Evolutionary conservation across 768 basidiomycete genomes (phyloP), one percentile per base, ranked within the genome.

Genomic region (button mushroom (Agaricus bisporus)): DNA sequence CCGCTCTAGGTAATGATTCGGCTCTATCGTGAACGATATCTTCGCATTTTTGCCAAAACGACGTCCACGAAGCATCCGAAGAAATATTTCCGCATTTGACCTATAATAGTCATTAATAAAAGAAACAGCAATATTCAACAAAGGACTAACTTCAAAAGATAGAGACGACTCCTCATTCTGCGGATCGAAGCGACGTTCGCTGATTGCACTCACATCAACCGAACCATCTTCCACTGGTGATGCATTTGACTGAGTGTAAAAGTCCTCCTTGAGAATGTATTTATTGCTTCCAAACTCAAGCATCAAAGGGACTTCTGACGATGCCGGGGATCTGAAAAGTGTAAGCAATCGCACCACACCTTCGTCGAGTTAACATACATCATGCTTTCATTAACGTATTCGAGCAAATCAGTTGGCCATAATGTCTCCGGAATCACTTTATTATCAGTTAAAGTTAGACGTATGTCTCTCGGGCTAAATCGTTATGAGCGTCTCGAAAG

Each of bases 1-100:
- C 20, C 29, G 28, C 43, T 20, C 20, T 18, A 8, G n/a, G 25
- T 20, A 17, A 25, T 5, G 38, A 29, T 7, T 29, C 39, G 6
- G 41, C 35, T 5, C 39, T 37, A 48, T 54, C 46, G 11, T 48
- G 47, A 36, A 35, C 32, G 42, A 57, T 18, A 29, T 49, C 44
- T 45, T 60, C 61, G 47, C 63, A 61, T 15, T 56, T 44, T 10
- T 56, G 56, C 39, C 66, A 17, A 48, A 59, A 62, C 14, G 59
- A 57, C 17, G 42, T 29, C 58, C 58, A 59, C 28, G 53, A 48
- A 4, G 35, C 22, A 32, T 55, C 53, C 18, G 58, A 59, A 12
- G 15, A 29, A 15, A 48, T 35, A 48, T 59, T 46, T 15, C 35
- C 17, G 28, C 58, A 59, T 29, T 44, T 47, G 10, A 57, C 25